phyloP scores from a whole-genome alignment of 2,329 filamentous ascomycete species.

The Albophoma yamanashiensis region DNA sequence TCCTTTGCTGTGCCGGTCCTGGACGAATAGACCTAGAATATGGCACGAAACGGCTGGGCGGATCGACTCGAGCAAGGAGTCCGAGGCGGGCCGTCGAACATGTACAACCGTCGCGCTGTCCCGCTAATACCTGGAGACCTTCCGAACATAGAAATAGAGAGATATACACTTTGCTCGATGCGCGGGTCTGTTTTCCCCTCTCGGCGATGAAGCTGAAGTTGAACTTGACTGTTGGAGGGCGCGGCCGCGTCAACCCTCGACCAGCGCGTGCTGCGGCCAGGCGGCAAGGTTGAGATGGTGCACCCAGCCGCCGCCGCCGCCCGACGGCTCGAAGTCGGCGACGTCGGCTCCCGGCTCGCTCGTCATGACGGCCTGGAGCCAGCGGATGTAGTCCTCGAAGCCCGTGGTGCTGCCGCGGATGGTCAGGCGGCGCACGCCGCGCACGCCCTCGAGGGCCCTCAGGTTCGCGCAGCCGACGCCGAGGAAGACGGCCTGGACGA shows the following conservation, averaged over 20 bases:
- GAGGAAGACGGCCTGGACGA: constrained; percentile 26
- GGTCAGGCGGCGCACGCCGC: constrained; percentile 24
- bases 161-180: neutral
- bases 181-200: neutral
- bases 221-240: neutral
- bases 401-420: constrained; percentile 27
- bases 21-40: neutral
- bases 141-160: neutral
- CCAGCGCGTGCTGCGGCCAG: neutral
- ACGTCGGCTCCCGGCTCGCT: constrained; percentile 11
- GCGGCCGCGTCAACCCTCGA: neutral
- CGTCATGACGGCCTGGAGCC: constrained; percentile 28
- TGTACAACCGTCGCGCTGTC: neutral
- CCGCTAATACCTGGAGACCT: neutral
- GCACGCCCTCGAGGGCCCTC: constrained; percentile 28
- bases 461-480: constrained; percentile 26
- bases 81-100: neutral
- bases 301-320: neutral
- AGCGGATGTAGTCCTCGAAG: constrained; percentile 30
- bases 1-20: neutral
- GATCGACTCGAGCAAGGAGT: neutral
- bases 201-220: neutral
- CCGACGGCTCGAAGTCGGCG: constrained; percentile 8
- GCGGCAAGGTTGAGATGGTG: neutral
- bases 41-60: neutral